A percentile compares a stretch with the other conserved stretches of the same genome.
These are phyloP conservation scores for Ganoderma multipileum DNA, from an alignment of 1,284 basidiomycete species.

Conservation along the genomic window DNA sequence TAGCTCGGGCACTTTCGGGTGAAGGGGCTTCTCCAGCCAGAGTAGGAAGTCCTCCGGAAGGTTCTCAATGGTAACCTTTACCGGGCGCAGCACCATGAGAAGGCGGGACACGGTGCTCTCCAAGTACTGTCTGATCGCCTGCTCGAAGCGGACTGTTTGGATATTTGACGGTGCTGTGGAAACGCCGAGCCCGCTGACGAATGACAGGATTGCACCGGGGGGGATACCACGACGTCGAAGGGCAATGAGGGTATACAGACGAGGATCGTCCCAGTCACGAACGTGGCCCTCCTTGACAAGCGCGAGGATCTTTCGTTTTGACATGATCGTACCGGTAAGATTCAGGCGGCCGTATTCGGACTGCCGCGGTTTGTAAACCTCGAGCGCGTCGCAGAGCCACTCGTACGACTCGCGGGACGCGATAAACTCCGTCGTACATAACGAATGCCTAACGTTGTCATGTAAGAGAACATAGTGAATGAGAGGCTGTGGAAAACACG, in stretches of 20 bases:
- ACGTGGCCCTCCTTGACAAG: conserved; percentile 90
- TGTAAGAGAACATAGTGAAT: conserved; percentile 12
- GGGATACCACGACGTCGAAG: conserved; percentile 94
- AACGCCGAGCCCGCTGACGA: conserved; percentile 93
- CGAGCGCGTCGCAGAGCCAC: conserved; percentile 97
- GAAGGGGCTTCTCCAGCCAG: conserved; percentile 90
- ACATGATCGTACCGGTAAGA: conserved; percentile 95
- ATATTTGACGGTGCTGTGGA: conserved; percentile 89
- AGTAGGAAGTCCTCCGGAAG: conserved; percentile 87
- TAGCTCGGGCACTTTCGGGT: conserved; percentile 92
- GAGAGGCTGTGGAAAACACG: conserved; percentile 39
- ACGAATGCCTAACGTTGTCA: conserved; percentile 77
- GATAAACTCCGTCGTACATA: conserved; percentile 98
- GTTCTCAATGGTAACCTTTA: conserved; percentile 94
- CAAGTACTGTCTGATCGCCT: conserved; percentile 87
- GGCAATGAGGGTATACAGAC: conserved; percentile 97
- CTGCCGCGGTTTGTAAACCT: conserved; percentile 98
- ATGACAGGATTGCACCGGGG: conserved; percentile 92
- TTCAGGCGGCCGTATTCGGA: conserved; percentile 96
- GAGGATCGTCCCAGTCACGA: conserved; percentile 96
- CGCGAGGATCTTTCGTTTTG: conserved; percentile 94
- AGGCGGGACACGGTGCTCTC: conserved; percentile 90
- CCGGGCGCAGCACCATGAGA: conserved; percentile 91
- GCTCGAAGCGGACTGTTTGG: conserved; percentile 90
- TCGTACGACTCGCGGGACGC: conserved; percentile 98